phyloP scores from a whole-genome alignment of 1,284 basidiomycete species.

The Spongispora temasekensis region DNA sequence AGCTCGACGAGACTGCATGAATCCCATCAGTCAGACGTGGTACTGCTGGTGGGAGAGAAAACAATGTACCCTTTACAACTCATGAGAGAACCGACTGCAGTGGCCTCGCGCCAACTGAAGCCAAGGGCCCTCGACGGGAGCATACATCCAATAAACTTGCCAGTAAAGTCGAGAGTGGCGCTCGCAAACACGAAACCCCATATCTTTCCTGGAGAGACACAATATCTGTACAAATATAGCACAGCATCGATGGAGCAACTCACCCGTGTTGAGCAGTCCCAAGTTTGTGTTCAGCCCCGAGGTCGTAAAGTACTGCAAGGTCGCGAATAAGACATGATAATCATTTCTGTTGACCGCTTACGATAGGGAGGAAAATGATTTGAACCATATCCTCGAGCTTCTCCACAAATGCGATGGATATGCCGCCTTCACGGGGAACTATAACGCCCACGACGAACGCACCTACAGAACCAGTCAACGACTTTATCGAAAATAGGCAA shows the following conservation, averaged over 20 bases:
- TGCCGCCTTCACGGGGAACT: slow-evolving; percentile 87
- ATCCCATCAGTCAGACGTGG: slow-evolving; percentile 7
- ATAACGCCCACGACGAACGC: slow-evolving; percentile 91
- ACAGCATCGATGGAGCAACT: too few species aligned
- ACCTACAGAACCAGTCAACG: slow-evolving; percentile 48
- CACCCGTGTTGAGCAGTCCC: slow-evolving; percentile 76
- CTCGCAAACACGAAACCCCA: slow-evolving; percentile 92
- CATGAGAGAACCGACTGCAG: slow-evolving; percentile 91
- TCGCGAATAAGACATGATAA: too few species aligned
- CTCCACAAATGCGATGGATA: slow-evolving; percentile 76
- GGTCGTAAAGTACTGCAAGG: slow-evolving; percentile 76
- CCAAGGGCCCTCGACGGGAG: slow-evolving; percentile 69
- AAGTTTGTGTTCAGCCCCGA: slow-evolving; percentile 91
- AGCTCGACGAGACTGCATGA: slow-evolving; percentile 74
- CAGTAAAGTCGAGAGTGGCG: slow-evolving; percentile 77
- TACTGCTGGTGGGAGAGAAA: background rate
- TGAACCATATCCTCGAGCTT: slow-evolving; percentile 84
- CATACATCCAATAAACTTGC: slow-evolving; percentile 81
- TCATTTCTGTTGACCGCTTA: slow-evolving; percentile 37
- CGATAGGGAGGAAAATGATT: slow-evolving; percentile 86
- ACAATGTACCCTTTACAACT: slow-evolving; percentile 90
- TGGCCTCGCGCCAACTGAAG: slow-evolving; percentile 80
- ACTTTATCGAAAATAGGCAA: too few species aligned
- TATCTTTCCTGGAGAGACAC: slow-evolving; percentile 79
- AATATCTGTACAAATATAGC: too few species aligned